Conservation (phyloP, 129 eudicot species). For the Chrysanthemum makinoi region DNA sequence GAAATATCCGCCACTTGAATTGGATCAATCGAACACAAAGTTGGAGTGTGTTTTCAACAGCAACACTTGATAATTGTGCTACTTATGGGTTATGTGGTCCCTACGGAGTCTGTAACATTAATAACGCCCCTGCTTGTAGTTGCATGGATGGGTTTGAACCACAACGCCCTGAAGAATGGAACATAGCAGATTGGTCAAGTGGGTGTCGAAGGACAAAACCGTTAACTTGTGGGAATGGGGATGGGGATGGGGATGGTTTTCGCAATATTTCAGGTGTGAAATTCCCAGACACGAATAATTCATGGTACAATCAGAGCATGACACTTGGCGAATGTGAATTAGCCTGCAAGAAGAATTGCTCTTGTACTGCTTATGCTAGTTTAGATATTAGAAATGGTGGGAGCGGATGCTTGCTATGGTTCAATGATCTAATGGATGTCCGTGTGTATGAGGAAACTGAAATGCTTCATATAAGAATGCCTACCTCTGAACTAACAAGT, state of each 20-base stretch:
- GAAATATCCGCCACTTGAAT: slow-evolving; percentile 15
- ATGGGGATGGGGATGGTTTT: slow-evolving; percentile 52
- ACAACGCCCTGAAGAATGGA: slow-evolving; percentile 37
- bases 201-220: slow-evolving; percentile 47
- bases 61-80: slow-evolving; percentile 34
- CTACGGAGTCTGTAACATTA: slow-evolving; percentile 42
- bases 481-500: slow-evolving; percentile 39
- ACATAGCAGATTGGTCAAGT: slow-evolving; percentile 39
- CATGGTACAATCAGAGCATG: slow-evolving; percentile 33
- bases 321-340: slow-evolving; percentile 43
- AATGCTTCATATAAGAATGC: slow-evolving; percentile 44
- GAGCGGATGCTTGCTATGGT: slow-evolving; percentile 65
- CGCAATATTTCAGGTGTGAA: slow-evolving; percentile 23
- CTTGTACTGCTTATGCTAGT: slow-evolving; percentile 53
- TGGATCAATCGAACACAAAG: slow-evolving; percentile 30
- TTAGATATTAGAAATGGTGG: slow-evolving; percentile 38
- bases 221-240: slow-evolving; percentile 25
- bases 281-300: slow-evolving; percentile 37
- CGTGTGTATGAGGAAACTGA: slow-evolving; percentile 27
- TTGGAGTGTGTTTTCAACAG: slow-evolving; percentile 30
- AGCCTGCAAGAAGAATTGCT: slow-evolving; percentile 48
- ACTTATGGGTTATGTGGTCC: slow-evolving; percentile 47
- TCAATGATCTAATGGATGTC: slow-evolving; percentile 45
- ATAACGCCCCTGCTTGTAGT: slow-evolving; percentile 36
- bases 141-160: slow-evolving; percentile 54